Evolutionary conservation across 1,284 basidiomycete species (phyloP), one percentile per base, ranked within the genome.

Genomic region (Bondarzewia mesenterica): DNA sequence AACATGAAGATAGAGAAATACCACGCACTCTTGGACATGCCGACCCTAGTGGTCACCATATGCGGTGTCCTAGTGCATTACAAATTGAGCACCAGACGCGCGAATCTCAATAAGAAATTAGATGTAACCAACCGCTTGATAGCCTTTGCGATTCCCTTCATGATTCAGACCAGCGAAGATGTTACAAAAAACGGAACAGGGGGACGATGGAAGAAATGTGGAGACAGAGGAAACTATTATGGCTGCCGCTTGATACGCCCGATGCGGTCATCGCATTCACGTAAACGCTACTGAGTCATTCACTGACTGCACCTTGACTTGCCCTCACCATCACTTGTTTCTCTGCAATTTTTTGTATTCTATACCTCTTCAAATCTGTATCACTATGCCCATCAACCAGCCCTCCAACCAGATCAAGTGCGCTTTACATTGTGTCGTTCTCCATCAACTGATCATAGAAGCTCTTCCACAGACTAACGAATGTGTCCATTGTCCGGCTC

Each of bases 401-500:
- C 89, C 89, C 18, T 89, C 89, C 5, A 87, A 85, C 60, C 87
- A 90, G 64, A 92, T 93, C 69, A 92, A 91, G 89, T 88, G 51
- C 53, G 60, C 50, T 47, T 51, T 45, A 40, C 20, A 16, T 4
- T 38, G 29, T 12, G 16, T 44, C 16, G 37, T 23, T 21, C 44
- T 21, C 21, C 23, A 39, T 39, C 39, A 39, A 50, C 50, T 37
- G 45, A 49, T 51, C 23, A 27, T 25, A 49, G 21, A 23, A 2
- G 29, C 29, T 12, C 29, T 10, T 25, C 25, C 27, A 15, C 59
- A 93, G 90, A 65, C 74, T 98, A 40, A 98, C 95, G 4, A 98
- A 98, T 65, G 94, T 98, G 46, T 95, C 93, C 35, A 80, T 98
- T 62, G 94, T 99, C 26, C 83, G 93, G 41, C 74, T 97, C 45